Evolutionary conservation across 2,329 filamentous ascomycete genomes (phyloP).

Genomic region (Microsporum audouinii): DNA sequence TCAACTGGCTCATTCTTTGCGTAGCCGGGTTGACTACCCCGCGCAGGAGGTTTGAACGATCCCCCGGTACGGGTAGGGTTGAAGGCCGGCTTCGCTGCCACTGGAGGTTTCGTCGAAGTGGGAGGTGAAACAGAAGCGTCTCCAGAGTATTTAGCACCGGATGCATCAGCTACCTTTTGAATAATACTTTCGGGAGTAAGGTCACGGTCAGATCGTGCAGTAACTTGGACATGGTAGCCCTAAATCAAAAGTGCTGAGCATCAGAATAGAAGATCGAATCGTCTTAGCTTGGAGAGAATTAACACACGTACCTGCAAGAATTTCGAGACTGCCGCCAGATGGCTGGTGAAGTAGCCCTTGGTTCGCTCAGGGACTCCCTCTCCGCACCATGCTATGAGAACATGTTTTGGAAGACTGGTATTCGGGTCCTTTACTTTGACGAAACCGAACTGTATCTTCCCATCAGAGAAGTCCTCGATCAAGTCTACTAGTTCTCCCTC

Average conservation of each 20-base stretch:
- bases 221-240: constrained; percentile 96
- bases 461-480: constrained; percentile 92
- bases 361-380: constrained; percentile 96
- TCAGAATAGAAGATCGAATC: constrained; percentile 8
- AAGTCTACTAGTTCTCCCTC: constrained; percentile 85
- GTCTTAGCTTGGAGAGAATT: neutral
- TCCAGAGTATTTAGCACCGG: constrained; percentile 83
- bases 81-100: constrained; percentile 83
- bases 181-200: constrained; percentile 79
- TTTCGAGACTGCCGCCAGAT: constrained; percentile 79
- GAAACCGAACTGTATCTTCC: constrained; percentile 91
- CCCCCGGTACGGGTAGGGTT: constrained; percentile 57
- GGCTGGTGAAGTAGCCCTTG: constrained; percentile 96
- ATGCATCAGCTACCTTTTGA: constrained; percentile 88
- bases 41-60: constrained; percentile 57
- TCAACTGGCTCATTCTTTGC: constrained; percentile 48
- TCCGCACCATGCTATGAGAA: constrained; percentile 92
- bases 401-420: constrained; percentile 74
- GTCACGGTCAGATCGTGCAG: constrained; percentile 80
- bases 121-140: constrained; percentile 47
- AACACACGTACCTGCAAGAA: constrained; percentile 58
- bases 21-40: constrained; percentile 42
- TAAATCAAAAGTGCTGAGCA: constrained; percentile 19
- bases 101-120: constrained; percentile 46
- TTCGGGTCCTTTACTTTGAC: constrained; percentile 96